A percentile compares a stretch with the other conserved stretches of the same genome.
Conservation (phyloP, 1,139 yeast species). For the Zygosaccharomyces sapae region DNA sequence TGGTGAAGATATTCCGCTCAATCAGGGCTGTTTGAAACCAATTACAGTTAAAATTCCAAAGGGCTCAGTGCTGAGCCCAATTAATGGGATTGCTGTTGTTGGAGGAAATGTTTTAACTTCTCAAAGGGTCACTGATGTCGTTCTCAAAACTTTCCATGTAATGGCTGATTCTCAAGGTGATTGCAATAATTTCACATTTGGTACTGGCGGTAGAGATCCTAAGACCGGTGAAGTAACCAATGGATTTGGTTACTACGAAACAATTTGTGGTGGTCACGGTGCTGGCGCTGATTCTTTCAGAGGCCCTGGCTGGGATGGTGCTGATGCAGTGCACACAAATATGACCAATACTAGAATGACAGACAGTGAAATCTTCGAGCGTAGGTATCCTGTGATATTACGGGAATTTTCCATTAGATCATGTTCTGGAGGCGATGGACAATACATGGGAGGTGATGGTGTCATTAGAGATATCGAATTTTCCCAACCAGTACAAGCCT, state of each 20-base stretch:
- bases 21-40: constrained; percentile 78
- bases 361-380: constrained; percentile 62
- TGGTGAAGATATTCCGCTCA: constrained; percentile 71
- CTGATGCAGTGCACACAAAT: constrained; percentile 61
- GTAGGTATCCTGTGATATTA: constrained; percentile 58
- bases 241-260: constrained; percentile 69
- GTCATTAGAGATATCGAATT: constrained; percentile 59
- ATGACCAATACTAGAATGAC: constrained; percentile 71
- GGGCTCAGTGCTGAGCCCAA: constrained; percentile 65
- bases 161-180: constrained; percentile 79
- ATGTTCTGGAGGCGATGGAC: constrained; percentile 57
- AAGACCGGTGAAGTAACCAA: constrained; percentile 39
- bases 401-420: constrained; percentile 50
- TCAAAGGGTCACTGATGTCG: constrained; percentile 75
- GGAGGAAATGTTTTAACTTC: constrained; percentile 87
- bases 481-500: constrained; percentile 49
- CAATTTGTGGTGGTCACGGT: constrained; percentile 67
- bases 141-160: constrained; percentile 68
- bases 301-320: constrained; percentile 58
- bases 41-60: constrained; percentile 60
- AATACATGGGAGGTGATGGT: constrained; percentile 56
- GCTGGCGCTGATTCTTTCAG: constrained; percentile 56
- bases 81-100: constrained; percentile 75
- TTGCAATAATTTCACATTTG: constrained; percentile 70
- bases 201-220: constrained; percentile 43